These are phyloP conservation scores for Coemansia interrupta DNA, from an alignment of 192 early-diverging fungal species.

Conservation along the genomic window DNA sequence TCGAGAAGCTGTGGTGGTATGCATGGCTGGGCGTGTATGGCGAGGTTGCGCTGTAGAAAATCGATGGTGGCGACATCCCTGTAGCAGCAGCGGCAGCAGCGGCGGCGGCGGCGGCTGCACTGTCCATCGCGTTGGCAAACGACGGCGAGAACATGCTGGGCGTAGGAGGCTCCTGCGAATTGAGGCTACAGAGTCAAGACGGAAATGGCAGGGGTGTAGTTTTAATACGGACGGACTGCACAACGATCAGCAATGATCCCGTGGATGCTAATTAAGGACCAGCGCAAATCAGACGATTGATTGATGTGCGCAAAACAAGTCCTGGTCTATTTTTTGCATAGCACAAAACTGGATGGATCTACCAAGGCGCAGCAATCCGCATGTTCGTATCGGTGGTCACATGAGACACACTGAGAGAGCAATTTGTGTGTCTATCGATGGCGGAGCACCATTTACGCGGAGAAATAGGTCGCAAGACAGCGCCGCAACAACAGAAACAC, in stretches of 20 bases:
- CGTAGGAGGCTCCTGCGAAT: constrained; percentile 54
- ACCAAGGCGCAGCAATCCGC: constrained; percentile 9
- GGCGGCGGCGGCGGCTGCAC: constrained; percentile 41
- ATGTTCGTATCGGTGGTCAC: constrained; percentile 5
- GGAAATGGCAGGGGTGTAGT: neutral
- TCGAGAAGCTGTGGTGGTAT: constrained; percentile 47
- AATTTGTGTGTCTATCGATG: constrained; percentile 1
- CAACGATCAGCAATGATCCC: neutral
- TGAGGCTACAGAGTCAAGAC: constrained; percentile 7
- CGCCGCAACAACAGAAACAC: neutral
- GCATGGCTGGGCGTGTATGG: constrained; percentile 35
- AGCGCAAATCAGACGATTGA: neutral
- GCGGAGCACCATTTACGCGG: neutral
- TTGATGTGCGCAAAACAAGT: constrained; percentile 1
- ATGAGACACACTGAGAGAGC: constrained; percentile 2
- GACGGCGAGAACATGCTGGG: constrained; percentile 70
- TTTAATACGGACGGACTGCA: neutral
- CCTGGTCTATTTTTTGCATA: too few relatives aligned
- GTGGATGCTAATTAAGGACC: too few relatives aligned
- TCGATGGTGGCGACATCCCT: constrained; percentile 37
- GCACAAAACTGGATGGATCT: constrained; percentile 3
- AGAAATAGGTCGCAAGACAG: neutral
- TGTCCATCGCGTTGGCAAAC: constrained; percentile 61
- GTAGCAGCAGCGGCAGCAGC: constrained; percentile 23
- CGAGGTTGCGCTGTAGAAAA: constrained; percentile 41